Conservation (phyloP, 2,329 filamentous ascomycete genomes). For the Cladosporium halotolerans region DNA sequence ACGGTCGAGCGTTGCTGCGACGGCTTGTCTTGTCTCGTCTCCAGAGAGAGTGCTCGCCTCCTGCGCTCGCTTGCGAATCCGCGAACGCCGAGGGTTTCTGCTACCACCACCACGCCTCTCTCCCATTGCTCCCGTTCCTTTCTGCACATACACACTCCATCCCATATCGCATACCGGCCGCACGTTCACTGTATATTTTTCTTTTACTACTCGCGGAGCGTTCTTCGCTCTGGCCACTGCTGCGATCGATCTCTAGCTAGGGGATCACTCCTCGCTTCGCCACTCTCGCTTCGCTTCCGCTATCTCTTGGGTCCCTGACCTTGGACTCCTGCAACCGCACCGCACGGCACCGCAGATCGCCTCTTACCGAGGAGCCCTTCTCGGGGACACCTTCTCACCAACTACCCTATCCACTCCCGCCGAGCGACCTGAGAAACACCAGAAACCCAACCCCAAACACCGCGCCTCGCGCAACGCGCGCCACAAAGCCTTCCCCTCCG, state of each 20-base stretch:
- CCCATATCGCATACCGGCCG: no score
- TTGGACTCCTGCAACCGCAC: neutral
- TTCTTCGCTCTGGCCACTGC: no score
- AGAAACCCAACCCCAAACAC: neutral
- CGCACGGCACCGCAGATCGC: neutral
- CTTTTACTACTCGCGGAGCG: no score
- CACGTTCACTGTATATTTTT: neutral
- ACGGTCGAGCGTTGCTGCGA: neutral
- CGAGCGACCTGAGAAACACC: neutral
- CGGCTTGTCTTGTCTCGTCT: neutral
- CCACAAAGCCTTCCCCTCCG: no score
- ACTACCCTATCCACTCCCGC: no score
- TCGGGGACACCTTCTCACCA: no score
- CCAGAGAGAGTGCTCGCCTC: no score
- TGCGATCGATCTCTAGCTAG: no score
- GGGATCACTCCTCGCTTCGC: neutral
- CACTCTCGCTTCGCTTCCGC: slow-evolving; percentile 2
- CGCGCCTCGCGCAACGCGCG: neutral
- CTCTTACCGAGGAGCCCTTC: neutral
- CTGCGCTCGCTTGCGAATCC: neutral
- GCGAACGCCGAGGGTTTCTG: no score
- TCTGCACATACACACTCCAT: neutral
- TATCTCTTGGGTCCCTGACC: slow-evolving; percentile 4
- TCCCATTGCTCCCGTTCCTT: neutral
- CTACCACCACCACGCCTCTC: neutral